Base-by-base conservation (phyloP, 2,329 filamentous ascomycete genomes). In the Colletotrichum sojae region DNA sequence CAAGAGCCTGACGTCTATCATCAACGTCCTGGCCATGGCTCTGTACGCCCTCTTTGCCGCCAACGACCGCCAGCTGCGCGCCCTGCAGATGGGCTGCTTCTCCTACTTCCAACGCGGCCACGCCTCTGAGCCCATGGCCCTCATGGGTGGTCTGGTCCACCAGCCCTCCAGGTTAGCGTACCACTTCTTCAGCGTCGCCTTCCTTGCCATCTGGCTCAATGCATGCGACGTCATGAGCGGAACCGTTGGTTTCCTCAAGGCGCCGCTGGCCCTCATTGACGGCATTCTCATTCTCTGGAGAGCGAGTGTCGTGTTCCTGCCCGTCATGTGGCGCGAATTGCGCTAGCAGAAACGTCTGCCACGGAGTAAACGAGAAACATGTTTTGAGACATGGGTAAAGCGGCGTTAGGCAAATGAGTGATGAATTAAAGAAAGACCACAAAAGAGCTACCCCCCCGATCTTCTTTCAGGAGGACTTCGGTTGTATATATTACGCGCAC, bases 21-120 rank as follows among this genome's bases (percentile, higher is more conserved):
- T 99, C 86, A 99, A 99, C 81, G 97, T 98, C 74, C 90, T 99
- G n/a, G 95, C 96, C 1, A 93, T 96, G 84, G 95, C 96, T 0
- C 87, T 99, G 1, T 99, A 99, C 83, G 86, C 88, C 39, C 89
- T 99, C 13, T 99, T 98, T 78, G 94, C 95, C 16, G 96, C 95
- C 59, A 86, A 97, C 78, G 92, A 93, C 80, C 81, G 85, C 52
- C 89, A 95, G 76, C 89, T 98, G 60, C 89, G 89, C 72, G 90
- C 92, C 63, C 89, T 99, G 53, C 94, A 97, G 82, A 88, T 88
- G 73, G 96, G 96, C 55, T 99, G 96, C 84, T 98, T 98, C 84
- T 85, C 87, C 36, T 99, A 99, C 82, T 99, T 99, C 84, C 86
- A 94, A 78, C 86, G 91, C 55, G 89, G 90, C 70, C 89, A 90